phyloP scores from a whole-genome alignment of 176 grass and related monocot species.

The Oryza glaberrima region DNA sequence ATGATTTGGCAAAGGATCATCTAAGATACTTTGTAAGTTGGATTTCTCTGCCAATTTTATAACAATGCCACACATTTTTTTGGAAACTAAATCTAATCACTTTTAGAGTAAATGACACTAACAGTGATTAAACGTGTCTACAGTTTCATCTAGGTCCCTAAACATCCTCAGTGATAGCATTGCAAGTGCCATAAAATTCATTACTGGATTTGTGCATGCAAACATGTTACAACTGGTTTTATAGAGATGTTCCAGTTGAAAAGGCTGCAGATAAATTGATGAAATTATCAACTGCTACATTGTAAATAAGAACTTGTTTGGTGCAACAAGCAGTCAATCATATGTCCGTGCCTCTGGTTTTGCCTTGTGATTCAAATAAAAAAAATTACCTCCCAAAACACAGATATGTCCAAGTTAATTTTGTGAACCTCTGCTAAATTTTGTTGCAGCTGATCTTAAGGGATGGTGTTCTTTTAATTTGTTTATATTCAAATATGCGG shows the following conservation, averaged over 20 bases:
- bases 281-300: constrained; percentile 1
- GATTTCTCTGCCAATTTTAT: constrained; percentile 12
- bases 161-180: background rate
- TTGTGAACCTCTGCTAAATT: background rate
- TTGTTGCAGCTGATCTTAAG: background rate
- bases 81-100: background rate
- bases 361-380: background rate
- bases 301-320: background rate
- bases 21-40: constrained; percentile 95
- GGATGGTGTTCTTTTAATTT: constrained; percentile 5
- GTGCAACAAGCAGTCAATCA: background rate
- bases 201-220: background rate
- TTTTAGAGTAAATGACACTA: background rate
- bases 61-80: constrained; percentile 20
- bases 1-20: constrained; percentile 89
- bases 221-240: background rate
- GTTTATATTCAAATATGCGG: constrained; percentile 9
- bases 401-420: background rate
- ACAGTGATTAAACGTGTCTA: background rate
- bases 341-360: background rate
- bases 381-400: background rate
- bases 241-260: background rate
- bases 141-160: background rate
- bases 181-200: background rate
- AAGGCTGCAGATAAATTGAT: background rate